Base-by-base conservation (phyloP, 2,329 filamentous ascomycete genomes). In the Albifimbria verrucaria region DNA sequence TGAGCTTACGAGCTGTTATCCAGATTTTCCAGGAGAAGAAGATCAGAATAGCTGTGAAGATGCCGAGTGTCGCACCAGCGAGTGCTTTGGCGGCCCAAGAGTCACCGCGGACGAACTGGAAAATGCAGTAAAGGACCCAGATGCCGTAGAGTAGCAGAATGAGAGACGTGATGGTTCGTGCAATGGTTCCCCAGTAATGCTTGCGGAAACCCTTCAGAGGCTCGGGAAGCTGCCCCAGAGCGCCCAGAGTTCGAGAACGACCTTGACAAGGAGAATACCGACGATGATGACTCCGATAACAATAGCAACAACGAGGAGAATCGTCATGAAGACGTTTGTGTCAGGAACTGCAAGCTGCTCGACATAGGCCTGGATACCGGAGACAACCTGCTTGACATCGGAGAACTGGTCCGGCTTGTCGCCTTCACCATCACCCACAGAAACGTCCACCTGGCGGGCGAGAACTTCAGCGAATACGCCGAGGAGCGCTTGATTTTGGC, bases 121-220 rank as follows among this genome's bases (percentile, higher is more conserved):
- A 97, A 57, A 99, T 83, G 69, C 93, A 97, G 73, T 96, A 97
- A 43, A 97, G 76, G 1, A 92, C 90, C 94, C 94, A 97, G 56
- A 96, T 83, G 56, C 94, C 91, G 72, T 97, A 99, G 3, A 97
- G 82, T 18, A 97, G 77, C 55, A 97, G 80, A 62, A 99, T 92
- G 70, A 99, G 79, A 59, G 90, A 89, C 43, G 92, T 96, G 64
- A 97, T 89, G 17, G 92, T 88, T 56, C 93, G 90, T 45, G 88
- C 90, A 68, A 99, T 87, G 52, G 92, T 85, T 60, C 90, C 89
- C 94, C 94, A 97, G 77, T 97, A 97, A 70, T 96, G 90, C 74
- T 96, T 89, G 59, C 94, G 89, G 82, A 97, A 97, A 45, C 88
- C 87, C 17, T 84, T 77, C 53, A 97, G 81, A 32, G 82, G 81